Evolutionary conservation across 2,329 filamentous ascomycete species (phyloP).

Genomic region (Aspergillus niger): DNA sequence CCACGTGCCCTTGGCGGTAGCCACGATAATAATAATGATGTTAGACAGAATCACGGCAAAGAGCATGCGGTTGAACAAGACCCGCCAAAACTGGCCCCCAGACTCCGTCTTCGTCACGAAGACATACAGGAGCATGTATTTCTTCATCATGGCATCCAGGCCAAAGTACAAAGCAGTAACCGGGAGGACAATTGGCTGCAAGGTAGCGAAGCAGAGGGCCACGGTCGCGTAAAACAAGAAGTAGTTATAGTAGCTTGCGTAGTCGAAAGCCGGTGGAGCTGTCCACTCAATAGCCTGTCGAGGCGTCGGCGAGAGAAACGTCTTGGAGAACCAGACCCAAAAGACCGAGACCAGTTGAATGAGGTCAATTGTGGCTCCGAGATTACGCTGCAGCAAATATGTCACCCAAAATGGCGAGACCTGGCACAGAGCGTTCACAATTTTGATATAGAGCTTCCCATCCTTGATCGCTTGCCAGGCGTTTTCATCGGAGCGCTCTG

Average conservation of each 20-base stretch:
- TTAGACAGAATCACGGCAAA: conserved; percentile 80
- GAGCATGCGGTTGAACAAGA: conserved; percentile 88
- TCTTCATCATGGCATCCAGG: conserved; percentile 87
- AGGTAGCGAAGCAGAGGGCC: conserved; percentile 76
- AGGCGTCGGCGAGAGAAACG: conserved; percentile 83
- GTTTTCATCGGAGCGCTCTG: conserved; percentile 58
- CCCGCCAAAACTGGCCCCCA: conserved; percentile 87
- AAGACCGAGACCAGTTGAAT: conserved; percentile 80
- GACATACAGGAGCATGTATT: conserved; percentile 90
- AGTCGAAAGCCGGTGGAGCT: conserved; percentile 89
- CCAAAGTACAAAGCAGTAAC: conserved; percentile 87
- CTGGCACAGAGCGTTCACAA: conserved; percentile 75
- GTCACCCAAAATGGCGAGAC: conserved; percentile 93
- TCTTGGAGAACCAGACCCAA: conserved; percentile 82
- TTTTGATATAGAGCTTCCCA: conserved; percentile 61
- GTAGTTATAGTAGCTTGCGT: conserved; percentile 97
- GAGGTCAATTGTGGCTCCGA: conserved; percentile 92
- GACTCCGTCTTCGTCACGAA: conserved; percentile 97
- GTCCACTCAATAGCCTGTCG: conserved; percentile 89
- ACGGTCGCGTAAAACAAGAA: conserved; percentile 94
- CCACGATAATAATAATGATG: conserved; percentile 72
- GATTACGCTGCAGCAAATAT: conserved; percentile 87
- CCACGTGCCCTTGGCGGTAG: conserved; percentile 69
- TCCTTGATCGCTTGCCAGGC: conserved; percentile 70
- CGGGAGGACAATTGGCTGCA: conserved; percentile 85